Base-by-base conservation (phyloP, 2,329 filamentous ascomycete genomes). In the Shiraia bambusicola region DNA sequence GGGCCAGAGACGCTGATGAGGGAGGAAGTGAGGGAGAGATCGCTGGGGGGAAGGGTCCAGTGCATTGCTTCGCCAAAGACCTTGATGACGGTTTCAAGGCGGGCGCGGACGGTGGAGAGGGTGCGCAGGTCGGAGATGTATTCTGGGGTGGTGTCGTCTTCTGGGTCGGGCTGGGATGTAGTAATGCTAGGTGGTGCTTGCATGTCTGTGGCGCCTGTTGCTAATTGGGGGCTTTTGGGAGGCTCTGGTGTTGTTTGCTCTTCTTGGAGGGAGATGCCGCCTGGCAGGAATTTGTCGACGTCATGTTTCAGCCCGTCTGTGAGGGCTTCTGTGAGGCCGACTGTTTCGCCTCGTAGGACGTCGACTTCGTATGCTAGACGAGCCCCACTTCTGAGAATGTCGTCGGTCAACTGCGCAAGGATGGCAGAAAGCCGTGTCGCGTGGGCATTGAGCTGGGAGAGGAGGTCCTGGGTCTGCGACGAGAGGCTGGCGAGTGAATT, bases 31-130 rank as follows among this genome's bases (percentile, higher is more conserved):
- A 94, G 81, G 0, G 87, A 92, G 10, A 91, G 72, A 63, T 95
- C 90, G 0, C 88, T 94, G 0, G 92, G 91, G 1, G 92, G 88
- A 35, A 96, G 82, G 1, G 88, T 86, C 78, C 95, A 97, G 56
- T 94, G 86, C 88, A 97, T 95, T 24, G 93, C 92, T 57, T 94
- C 86, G 28, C 91, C 92, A 66, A 98, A 98, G 1, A 85, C 86
- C 66, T 88, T 87, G 60, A 97, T 90, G 16, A 97, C 91, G 1
- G 83, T 80, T 52, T 97, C 91, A 12, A 98, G 78, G n/a, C 90
- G 86, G 2, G 81, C 73, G 36, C 91, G 87, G 19, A 97, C 89
- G 29, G 86, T 79, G 3, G 86, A 88, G 27, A 98, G 76, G 11
- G 86, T 94, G 54, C 88, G 87, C 40, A 98, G 77, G 52, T 90